Evolutionary conservation across 345 rosid species (phyloP).

Genomic region (Salix suchowensis): DNA sequence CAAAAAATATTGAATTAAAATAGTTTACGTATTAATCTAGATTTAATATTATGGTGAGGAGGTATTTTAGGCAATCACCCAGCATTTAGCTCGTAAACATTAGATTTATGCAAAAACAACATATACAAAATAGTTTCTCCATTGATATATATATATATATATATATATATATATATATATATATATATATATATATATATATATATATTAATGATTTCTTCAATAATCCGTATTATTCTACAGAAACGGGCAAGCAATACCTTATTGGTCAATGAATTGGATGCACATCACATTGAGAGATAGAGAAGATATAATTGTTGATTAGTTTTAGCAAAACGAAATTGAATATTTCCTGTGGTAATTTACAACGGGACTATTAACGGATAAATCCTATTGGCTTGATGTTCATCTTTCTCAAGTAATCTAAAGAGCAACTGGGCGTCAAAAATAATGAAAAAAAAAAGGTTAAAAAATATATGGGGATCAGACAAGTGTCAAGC

Average conservation of each 20-base stretch:
- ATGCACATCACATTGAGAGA: no score
- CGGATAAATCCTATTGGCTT: neutral
- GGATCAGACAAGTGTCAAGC: slow-evolving; percentile 11
- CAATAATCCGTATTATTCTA: no score
- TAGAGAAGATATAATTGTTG: neutral
- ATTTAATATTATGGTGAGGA: no score
- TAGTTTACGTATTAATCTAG: no score
- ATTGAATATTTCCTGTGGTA: neutral
- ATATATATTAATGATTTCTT: neutral
- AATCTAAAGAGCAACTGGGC: neutral
- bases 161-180: neutral
- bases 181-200: neutral
- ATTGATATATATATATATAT: neutral
- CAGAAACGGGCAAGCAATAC: neutral
- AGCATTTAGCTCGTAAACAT: no score
- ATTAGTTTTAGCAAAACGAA: neutral
- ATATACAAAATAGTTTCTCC: no score
- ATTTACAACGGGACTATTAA: neutral
- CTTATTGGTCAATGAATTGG: neutral
- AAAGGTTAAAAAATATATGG: no score
- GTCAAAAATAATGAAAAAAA: neutral
- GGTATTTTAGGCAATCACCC: no score
- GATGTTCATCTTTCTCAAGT: neutral
- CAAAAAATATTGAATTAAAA: no score
- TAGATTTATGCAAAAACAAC: no score